These are phyloP conservation scores for Leptographium radiaticola DNA, from an alignment of 2,329 filamentous ascomycete genomes.

Conservation along the genomic window DNA sequence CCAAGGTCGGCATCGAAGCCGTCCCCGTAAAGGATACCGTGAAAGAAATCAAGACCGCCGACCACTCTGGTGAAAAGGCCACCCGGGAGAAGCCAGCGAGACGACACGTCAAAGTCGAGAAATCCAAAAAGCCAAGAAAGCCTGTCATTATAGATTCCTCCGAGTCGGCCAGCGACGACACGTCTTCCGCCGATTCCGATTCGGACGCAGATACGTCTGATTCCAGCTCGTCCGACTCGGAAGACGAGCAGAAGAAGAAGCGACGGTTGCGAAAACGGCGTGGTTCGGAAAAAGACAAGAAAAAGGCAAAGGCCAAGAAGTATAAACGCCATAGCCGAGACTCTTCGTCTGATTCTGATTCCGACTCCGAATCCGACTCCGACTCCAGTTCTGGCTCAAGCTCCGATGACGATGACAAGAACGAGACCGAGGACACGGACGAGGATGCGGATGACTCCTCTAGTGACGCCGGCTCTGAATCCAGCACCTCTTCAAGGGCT, in stretches of 20 bases:
- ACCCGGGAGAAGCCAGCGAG: constrained; percentile 14
- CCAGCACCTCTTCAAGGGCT: no score
- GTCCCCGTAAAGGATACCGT: constrained; percentile 11
- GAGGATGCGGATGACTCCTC: no score
- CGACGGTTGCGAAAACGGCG: constrained; percentile 17
- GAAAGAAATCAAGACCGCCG: constrained; percentile 12
- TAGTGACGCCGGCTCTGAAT: no score
- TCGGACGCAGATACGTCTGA: constrained; percentile 7
- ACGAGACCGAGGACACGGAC: not conserved
- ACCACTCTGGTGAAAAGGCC: constrained; percentile 8
- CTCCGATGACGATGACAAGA: constrained; percentile 10
- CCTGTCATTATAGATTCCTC: constrained; percentile 2
- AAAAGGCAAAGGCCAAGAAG: constrained; percentile 14
- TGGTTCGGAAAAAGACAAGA: constrained; percentile 17
- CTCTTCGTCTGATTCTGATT: constrained; percentile 10
- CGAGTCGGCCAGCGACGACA: constrained; percentile 8
- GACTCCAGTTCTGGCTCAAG: constrained; percentile 8
- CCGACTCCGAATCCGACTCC: constrained; percentile 4
- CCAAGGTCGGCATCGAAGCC: constrained; percentile 13
- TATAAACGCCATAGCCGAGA: constrained; percentile 14
- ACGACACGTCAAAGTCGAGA: constrained; percentile 17
- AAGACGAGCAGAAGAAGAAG: constrained; percentile 16
- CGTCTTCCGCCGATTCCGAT: constrained; percentile 15
- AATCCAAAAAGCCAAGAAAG: constrained; percentile 17
- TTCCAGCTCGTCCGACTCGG: constrained; percentile 12